Evolutionary conservation across 768 basidiomycete species (phyloP), one percentile per base, ranked within the genome.

Genomic region (Phlebiopsis flavidoalba): DNA sequence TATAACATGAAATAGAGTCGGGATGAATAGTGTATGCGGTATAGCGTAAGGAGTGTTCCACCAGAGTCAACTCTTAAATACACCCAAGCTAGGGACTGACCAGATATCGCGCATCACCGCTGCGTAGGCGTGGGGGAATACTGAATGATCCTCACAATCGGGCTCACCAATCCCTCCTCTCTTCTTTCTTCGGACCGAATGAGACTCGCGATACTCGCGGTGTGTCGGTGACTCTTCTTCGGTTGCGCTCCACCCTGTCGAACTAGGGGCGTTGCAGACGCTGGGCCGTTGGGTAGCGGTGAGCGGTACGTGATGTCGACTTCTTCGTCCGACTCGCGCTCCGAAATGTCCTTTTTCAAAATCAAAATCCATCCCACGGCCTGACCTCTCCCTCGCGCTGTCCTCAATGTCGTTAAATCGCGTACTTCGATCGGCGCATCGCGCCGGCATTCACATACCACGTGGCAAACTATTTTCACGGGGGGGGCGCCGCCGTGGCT

Each of bases 151-250:
- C 78, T 69, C 79, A n/a, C 66, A 65, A 90, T 85, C 6, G 88
- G 86, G 72, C 89, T 91, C 91, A n/a, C n/a, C 90, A 92, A 1
- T n/a, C 88, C 89, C 65, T 91, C 91, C 67, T 87, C 88, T n/a
- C 83, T 84, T 31, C 89, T 74, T 66, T 93, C 89, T 43, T 91
- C 88, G 5, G 86, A 83, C 8, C 89, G 79, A 58, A 93, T 91
- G 61, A 93, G 73, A 69, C 89, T 91, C 12, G 87, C 89, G 63
- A 93, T 93, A 64, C 88, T 91, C 21, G 91, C 91, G 1, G 91
- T 93, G 69, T 93, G 91, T 37, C 83, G 75, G 71, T 93, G 91
- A 33, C 77, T 80, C 64, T 78, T 79, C 56, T 72, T 73, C 57
- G 64, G 63, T 57, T 70, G 65, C 26, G 55, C 61, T 52, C 66